Conservation (phyloP, 106 monocot genomes). For the Hemerocallis citrina region DNA sequence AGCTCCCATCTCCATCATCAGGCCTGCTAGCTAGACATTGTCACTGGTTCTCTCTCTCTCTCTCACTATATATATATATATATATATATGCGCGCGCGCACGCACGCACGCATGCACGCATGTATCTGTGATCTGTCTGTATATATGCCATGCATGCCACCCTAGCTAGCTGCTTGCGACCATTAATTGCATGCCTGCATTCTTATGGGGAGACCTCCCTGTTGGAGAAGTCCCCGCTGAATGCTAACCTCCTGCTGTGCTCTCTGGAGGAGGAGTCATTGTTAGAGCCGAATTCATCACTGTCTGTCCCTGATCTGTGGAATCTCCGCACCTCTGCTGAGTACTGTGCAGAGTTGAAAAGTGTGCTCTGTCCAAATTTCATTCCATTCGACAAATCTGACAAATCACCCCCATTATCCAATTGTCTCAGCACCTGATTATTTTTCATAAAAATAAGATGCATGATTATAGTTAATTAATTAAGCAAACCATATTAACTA, state of each 20-base stretch:
- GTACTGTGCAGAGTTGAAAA: not conserved
- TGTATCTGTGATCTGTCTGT: no score
- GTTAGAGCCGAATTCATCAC: conserved; percentile 4
- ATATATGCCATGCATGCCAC: no score
- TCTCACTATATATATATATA: no score
- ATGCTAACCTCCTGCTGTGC: conserved; percentile 2
- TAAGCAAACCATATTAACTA: not conserved
- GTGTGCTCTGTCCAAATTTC: not conserved
- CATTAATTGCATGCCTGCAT: no score
- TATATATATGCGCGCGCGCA: no score
- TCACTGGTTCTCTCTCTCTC: no score
- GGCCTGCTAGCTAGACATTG: no score
- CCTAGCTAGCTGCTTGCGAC: no score
- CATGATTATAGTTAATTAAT: not conserved
- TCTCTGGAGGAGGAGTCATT: conserved; percentile 15
- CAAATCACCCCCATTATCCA: not conserved
- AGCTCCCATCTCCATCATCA: no score
- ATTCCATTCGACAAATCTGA: conserved; percentile 8
- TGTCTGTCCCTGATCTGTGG: not conserved
- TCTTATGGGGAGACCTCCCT: not conserved
- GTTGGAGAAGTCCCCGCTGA: conserved; percentile 1
- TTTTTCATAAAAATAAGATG: not conserved
- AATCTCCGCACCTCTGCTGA: conserved; percentile 3
- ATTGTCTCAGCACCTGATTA: conserved; percentile 6
- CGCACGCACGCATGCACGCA: no score